These are phyloP conservation scores for Phytophthora vignae DNA, from an alignment of 352 stramenopile species.

Conservation along the genomic window DNA sequence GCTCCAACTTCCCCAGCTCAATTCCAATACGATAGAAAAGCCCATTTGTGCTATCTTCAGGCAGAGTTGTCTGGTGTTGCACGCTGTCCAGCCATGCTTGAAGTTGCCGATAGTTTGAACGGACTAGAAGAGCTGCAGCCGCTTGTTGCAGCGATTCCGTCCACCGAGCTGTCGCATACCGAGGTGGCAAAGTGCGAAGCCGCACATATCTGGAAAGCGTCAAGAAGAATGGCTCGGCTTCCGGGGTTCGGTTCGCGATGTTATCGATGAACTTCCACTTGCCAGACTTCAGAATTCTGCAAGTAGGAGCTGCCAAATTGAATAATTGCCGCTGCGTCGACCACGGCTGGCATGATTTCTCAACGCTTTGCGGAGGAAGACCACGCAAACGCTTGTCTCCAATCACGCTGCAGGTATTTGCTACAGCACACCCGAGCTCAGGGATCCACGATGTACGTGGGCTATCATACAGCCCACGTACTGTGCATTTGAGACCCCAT, in stretches of 20 bases:
- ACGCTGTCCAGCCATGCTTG: conserved; percentile 17
- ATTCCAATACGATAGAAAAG: conserved; percentile 44
- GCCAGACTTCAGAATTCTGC: conserved; percentile 20
- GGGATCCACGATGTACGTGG: conserved; percentile 33
- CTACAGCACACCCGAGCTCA: conserved; percentile 41
- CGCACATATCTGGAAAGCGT: conserved; percentile 28
- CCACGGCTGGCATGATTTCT: conserved; percentile 47
- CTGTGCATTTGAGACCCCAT: conserved; percentile 72
- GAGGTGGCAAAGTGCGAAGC: conserved; percentile 30
- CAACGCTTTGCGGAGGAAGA: conserved; percentile 32
- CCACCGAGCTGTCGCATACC: conserved; percentile 27
- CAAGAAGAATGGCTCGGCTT: conserved; percentile 32
- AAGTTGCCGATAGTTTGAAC: conserved; percentile 23
- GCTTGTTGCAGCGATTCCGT: conserved; percentile 31
- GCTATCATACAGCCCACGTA: conserved; percentile 48
- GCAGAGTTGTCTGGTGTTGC: background rate
- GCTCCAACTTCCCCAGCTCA: conserved; percentile 56
- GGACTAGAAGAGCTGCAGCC: conserved; percentile 33
- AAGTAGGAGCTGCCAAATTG: conserved; percentile 20
- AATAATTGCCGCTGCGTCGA: conserved; percentile 36
- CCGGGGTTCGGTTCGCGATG: conserved; percentile 25
- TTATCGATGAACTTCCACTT: conserved; percentile 35
- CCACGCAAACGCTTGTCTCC: conserved; percentile 53
- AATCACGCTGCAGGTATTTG: conserved; percentile 46
- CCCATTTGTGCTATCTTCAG: conserved; percentile 8